A percentile compares a stretch with the other conserved stretches of the same genome.
Conservation (phyloP, 148 eudicot species). For the Vaccinium vitisidaea region DNA sequence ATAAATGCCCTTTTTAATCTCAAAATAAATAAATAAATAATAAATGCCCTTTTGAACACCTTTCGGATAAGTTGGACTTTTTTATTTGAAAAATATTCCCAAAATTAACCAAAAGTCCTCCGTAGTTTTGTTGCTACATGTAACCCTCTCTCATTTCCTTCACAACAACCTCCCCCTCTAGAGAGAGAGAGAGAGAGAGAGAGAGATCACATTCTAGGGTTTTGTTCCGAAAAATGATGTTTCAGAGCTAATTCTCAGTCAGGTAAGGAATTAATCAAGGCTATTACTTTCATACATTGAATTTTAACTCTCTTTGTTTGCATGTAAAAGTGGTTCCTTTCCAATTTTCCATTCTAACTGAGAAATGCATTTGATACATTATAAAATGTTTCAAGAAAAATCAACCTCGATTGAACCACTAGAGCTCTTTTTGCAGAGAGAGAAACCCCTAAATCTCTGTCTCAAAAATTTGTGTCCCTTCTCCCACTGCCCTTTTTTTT, state of each 20-base stretch:
- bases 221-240: background rate
- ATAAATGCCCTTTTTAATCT: conserved; percentile 14
- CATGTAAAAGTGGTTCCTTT: background rate
- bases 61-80: background rate
- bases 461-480: background rate
- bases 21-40: background rate
- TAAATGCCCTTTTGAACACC: conserved; percentile 14
- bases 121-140: background rate
- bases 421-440: background rate
- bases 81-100: conserved; percentile 1
- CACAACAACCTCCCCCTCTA: conserved; percentile 9
- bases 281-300: too few relatives aligned
- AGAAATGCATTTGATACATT: background rate
- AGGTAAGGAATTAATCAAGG: conserved; percentile 15
- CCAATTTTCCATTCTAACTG: background rate
- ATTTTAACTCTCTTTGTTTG: too few relatives aligned
- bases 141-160: conserved; percentile 10
- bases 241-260: conserved; percentile 15
- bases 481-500: background rate
- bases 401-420: conserved; percentile 18
- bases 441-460: background rate
- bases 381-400: conserved; percentile 6
- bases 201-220: conserved; percentile 19
- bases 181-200: conserved; percentile 11
- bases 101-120: conserved; percentile 13